Evolutionary conservation across 2,329 filamentous ascomycete genomes (phyloP).

Genomic region (Paramyrothecium sp.): DNA sequence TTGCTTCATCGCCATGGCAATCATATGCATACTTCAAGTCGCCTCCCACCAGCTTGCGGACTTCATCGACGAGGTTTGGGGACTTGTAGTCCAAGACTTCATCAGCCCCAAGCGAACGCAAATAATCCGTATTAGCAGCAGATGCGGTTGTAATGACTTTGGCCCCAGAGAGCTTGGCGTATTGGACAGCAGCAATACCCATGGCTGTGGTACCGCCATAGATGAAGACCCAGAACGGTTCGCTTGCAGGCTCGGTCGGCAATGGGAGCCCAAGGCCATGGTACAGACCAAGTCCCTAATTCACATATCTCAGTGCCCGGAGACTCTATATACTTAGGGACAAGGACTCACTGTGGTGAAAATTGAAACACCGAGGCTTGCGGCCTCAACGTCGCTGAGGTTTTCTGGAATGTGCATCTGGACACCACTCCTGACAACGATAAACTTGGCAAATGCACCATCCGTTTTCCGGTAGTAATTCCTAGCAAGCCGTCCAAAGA

Average conservation of each 20-base stretch:
- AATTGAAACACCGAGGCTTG: constrained; percentile 38
- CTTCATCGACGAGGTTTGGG: constrained; percentile 10
- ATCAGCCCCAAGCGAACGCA: constrained; percentile 38
- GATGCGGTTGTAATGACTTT: constrained; percentile 39
- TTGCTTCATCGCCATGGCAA: constrained; percentile 15
- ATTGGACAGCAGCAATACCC: constrained; percentile 45
- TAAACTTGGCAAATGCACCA: constrained; percentile 41
- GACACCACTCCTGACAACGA: constrained; percentile 35
- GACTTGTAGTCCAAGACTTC: constrained; percentile 41
- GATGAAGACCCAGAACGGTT: constrained; percentile 35
- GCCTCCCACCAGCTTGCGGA: constrained; percentile 13
- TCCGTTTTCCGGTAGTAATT: background rate
- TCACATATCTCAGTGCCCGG: background rate
- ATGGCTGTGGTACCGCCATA: constrained; percentile 51
- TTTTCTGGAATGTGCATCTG: constrained; percentile 43
- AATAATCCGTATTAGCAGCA: constrained; percentile 36
- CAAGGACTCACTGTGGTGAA: constrained; percentile 32
- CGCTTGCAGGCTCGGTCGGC: constrained; percentile 37
- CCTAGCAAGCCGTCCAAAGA: background rate
- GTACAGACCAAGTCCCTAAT: constrained; percentile 47
- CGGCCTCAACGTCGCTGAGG: constrained; percentile 42
- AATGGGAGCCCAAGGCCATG: constrained; percentile 42
- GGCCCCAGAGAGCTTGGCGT: constrained; percentile 32
- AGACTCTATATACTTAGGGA: background rate
- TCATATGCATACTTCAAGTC: constrained; percentile 30